Evolutionary conservation across 2,329 filamentous ascomycete species (phyloP).

Genomic region (Apiospora arundinis): DNA sequence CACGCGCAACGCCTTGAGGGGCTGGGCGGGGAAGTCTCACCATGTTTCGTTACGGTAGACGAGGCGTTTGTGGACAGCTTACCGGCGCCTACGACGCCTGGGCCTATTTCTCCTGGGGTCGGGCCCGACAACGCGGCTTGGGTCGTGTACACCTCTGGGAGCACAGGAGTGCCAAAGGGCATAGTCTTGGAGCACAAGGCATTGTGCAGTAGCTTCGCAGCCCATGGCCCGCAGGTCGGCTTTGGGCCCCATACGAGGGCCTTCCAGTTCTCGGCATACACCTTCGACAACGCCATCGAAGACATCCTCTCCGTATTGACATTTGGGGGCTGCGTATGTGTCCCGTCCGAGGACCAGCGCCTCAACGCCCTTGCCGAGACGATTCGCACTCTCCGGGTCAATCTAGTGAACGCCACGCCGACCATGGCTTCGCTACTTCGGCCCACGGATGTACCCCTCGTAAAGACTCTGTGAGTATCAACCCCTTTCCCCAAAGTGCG

Average conservation of each 20-base stretch:
- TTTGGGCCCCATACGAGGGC: not conserved
- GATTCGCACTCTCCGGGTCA: constrained; percentile 13
- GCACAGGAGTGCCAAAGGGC: constrained; percentile 18
- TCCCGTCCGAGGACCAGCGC: constrained; percentile 58
- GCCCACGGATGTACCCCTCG: constrained; percentile 31
- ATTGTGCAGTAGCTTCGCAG: not conserved
- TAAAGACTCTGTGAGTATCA: not conserved
- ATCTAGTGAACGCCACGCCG: not conserved
- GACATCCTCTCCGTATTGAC: constrained; percentile 60
- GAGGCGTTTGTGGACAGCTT: not conserved
- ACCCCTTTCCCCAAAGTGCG: too few relatives aligned
- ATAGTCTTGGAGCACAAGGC: not conserved
- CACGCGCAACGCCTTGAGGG: too few relatives aligned
- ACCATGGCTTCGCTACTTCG: constrained; percentile 17
- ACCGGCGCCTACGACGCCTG: too few relatives aligned
- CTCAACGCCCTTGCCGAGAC: not conserved
- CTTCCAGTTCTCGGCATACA: constrained; percentile 41
- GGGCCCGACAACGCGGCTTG: too few relatives aligned
- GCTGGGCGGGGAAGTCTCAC: too few relatives aligned
- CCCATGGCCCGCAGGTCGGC: not conserved
- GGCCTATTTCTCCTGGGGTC: too few relatives aligned
- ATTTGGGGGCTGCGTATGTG: constrained; percentile 64
- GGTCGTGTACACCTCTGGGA: not conserved
- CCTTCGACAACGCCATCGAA: constrained; percentile 58
- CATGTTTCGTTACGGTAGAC: too few relatives aligned